A percentile compares a stretch with the other conserved stretches of the same genome.
These are phyloP conservation scores for Passiflora organensis DNA, from an alignment of 345 rosid genomes.

Conservation along the genomic window DNA sequence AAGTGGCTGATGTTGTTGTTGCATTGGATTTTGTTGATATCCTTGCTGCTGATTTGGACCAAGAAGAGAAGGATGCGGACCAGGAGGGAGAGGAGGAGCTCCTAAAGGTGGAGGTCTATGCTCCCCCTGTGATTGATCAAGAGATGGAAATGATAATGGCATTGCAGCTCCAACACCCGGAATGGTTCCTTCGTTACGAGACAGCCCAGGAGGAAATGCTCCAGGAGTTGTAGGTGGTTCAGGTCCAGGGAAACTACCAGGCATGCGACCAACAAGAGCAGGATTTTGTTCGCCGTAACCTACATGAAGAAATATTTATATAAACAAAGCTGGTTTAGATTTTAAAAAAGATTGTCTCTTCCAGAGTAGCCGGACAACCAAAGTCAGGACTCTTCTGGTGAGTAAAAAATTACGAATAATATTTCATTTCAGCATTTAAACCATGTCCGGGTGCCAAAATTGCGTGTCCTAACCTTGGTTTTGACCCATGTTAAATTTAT, in stretches of 20 bases:
- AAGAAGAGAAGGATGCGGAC: constrained; percentile 94
- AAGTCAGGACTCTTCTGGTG: too few species aligned
- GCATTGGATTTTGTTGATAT: constrained; percentile 50
- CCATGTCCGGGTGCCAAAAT: background rate
- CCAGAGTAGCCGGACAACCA: too few species aligned
- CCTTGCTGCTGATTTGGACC: constrained; percentile 71
- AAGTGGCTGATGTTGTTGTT: constrained; percentile 60
- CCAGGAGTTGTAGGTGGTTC: constrained; percentile 84
- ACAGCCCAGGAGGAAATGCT: constrained; percentile 66
- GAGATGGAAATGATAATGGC: constrained; percentile 54
- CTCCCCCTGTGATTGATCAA: constrained; percentile 81
- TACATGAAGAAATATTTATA: constrained; percentile 14
- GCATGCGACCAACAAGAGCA: constrained; percentile 63
- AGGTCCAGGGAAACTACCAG: constrained; percentile 58
- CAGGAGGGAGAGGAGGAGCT: constrained; percentile 94
- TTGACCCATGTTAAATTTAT: constrained; percentile 62
- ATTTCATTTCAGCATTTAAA: background rate
- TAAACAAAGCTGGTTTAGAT: background rate
- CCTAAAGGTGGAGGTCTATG: constrained; percentile 75
- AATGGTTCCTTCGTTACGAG: constrained; percentile 88
- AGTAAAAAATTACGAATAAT: too few species aligned
- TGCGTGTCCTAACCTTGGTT: constrained; percentile 53
- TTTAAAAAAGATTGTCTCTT: constrained; percentile 1
- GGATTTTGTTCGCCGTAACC: constrained; percentile 84
- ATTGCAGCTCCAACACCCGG: constrained; percentile 92